phyloP scores from a whole-genome alignment of 177 flowering plant species.

The Vitis hybrid region DNA sequence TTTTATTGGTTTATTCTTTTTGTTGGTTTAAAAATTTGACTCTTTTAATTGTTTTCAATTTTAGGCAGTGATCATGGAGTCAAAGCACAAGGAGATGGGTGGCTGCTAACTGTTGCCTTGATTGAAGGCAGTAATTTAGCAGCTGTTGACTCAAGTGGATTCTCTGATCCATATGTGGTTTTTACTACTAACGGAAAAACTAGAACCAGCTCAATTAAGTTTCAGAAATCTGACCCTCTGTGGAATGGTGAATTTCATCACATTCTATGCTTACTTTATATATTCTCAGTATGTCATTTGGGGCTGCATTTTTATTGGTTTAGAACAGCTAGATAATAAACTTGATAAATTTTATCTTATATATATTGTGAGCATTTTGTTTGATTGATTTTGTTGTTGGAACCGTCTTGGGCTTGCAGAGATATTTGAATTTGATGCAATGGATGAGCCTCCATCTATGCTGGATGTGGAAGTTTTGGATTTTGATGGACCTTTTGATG shows the following conservation, averaged over 20 bases:
- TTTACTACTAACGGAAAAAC: conserved; percentile 92
- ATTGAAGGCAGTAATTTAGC: conserved; percentile 82
- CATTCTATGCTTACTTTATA: conserved; percentile 5
- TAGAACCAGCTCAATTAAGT: conserved; percentile 91
- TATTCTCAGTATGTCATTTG: neutral
- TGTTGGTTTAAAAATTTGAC: neutral
- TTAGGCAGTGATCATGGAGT: conserved; percentile 93
- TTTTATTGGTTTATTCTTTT: neutral
- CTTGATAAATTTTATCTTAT: neutral
- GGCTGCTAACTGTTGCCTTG: conserved; percentile 94
- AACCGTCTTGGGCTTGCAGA: conserved; percentile 48
- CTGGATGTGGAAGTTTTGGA: conserved; percentile 87
- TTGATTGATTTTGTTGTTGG: conserved; percentile 6
- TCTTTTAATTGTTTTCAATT: conserved; percentile 6
- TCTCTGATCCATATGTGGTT: conserved; percentile 90
- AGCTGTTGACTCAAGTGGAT: conserved; percentile 83
- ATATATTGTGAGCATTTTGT: neutral
- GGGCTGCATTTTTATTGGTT: neutral
- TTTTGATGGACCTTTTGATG: conserved; percentile 97
- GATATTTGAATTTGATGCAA: conserved; percentile 96
- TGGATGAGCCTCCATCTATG: conserved; percentile 92
- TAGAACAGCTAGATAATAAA: neutral
- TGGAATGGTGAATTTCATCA: conserved; percentile 74
- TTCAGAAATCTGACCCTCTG: conserved; percentile 74
- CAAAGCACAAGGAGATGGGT: conserved; percentile 96